Evolutionary conservation across 2,329 filamentous ascomycete species (phyloP).

Genomic region (Bipolaris bicolor): DNA sequence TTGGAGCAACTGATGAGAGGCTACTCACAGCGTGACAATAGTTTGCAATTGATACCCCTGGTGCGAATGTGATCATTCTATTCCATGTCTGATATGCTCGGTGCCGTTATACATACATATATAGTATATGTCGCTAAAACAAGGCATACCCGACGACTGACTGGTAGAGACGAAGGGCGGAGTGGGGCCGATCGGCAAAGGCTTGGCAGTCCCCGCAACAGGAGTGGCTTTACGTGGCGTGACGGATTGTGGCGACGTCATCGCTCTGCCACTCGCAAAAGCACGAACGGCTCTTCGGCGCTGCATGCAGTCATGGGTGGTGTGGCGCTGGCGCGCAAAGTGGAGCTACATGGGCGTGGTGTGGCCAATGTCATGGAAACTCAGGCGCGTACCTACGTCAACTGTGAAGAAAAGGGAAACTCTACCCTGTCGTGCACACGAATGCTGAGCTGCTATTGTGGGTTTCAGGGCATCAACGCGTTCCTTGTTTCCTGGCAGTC

Average conservation of each 20-base stretch:
- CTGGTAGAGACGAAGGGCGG: neutral
- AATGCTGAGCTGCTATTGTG: conserved; percentile 11
- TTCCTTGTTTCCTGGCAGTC: conserved; percentile 21
- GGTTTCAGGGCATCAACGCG: conserved; percentile 11
- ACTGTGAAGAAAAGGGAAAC: conserved; percentile 22
- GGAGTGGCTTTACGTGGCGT: conserved; percentile 19
- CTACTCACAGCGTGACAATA: conserved; percentile 1
- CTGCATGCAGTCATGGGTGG: conserved; percentile 19
- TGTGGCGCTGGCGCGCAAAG: conserved; percentile 18
- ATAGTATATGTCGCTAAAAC: neutral
- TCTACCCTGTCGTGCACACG: conserved; percentile 15
- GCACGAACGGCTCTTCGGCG: conserved; percentile 29
- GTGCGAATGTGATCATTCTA: neutral
- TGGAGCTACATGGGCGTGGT: conserved; percentile 20
- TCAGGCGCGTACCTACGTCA: conserved; percentile 31
- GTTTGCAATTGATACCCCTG: conserved; percentile 18
- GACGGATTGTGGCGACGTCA: conserved; percentile 31
- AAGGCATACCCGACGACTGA: neutral
- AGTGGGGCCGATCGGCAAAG: conserved; percentile 4
- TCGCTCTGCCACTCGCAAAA: conserved; percentile 20
- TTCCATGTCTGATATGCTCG: neutral
- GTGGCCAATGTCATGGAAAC: conserved; percentile 12
- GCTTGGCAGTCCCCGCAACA: conserved; percentile 24
- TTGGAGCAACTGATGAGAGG: conserved; percentile 61
- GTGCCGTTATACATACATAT: neutral